Evolutionary conservation across 2,329 filamentous ascomycete species (phyloP).

Genomic region (Cytospora leucostoma): DNA sequence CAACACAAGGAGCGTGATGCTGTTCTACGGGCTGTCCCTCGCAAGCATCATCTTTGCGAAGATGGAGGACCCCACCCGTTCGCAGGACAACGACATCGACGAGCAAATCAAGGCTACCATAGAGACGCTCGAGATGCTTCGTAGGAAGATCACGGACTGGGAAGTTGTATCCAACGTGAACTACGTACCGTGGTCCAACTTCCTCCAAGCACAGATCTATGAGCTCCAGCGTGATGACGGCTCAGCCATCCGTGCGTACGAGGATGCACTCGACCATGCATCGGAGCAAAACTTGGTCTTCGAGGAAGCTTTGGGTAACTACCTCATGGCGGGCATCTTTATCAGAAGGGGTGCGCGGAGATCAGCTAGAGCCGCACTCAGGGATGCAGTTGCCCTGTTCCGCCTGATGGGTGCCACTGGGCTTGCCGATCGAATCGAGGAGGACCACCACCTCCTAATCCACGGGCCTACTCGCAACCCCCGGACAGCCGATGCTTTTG

Average conservation of each 20-base stretch:
- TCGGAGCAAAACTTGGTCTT: slow-evolving; percentile 66
- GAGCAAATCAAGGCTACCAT: slow-evolving; percentile 51
- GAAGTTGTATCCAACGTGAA: slow-evolving; percentile 67
- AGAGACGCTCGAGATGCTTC: slow-evolving; percentile 54
- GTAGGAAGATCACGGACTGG: slow-evolving; percentile 65
- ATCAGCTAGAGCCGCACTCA: slow-evolving; percentile 68
- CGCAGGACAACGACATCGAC: slow-evolving; percentile 45
- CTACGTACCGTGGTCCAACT: slow-evolving; percentile 68
- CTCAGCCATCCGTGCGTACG: slow-evolving; percentile 63
- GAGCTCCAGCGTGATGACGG: slow-evolving; percentile 63
- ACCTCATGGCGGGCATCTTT: slow-evolving; percentile 72
- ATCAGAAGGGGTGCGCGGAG: slow-evolving; percentile 65
- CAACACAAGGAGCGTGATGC: slow-evolving; percentile 56
- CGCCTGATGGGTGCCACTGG: slow-evolving; percentile 69
- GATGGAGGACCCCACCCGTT: slow-evolving; percentile 48
- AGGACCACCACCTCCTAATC: slow-evolving; percentile 67
- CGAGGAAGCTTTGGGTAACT: slow-evolving; percentile 73
- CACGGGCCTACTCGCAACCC: slow-evolving; percentile 61
- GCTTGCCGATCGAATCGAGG: slow-evolving; percentile 67
- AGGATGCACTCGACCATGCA: slow-evolving; percentile 71
- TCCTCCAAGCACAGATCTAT: slow-evolving; percentile 68
- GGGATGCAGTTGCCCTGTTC: slow-evolving; percentile 68
- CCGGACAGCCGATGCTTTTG: slow-evolving; percentile 61
- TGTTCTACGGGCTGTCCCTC: slow-evolving; percentile 63
- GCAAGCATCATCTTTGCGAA: slow-evolving; percentile 53